Conservation (phyloP, 1,139 yeast genomes). For the Suhomyces panamericanus region DNA sequence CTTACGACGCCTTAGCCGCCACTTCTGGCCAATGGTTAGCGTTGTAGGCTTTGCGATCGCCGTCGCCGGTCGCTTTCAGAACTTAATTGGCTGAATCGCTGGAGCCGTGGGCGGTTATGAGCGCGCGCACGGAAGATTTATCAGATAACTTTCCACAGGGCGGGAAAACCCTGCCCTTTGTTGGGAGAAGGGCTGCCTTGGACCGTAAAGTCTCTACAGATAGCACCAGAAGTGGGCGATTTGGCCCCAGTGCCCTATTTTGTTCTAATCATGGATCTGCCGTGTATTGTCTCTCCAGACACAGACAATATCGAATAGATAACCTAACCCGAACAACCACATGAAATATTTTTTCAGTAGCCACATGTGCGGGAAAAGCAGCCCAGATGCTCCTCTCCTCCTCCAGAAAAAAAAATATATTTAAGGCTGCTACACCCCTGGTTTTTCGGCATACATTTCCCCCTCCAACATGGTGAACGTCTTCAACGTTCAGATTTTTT, state of each 20-base stretch:
- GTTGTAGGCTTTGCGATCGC: neutral
- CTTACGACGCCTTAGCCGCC: too few species aligned
- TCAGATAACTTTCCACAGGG: neutral
- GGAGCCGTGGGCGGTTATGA: neutral
- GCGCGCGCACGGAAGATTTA: neutral
- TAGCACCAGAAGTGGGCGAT: neutral
- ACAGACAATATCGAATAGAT: neutral
- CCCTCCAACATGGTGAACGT: constrained; percentile 34
- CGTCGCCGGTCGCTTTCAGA: neutral
- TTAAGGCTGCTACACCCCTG: neutral
- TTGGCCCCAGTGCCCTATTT: neutral
- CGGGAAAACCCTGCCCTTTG: neutral
- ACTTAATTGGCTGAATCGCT: neutral
- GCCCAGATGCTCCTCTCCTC: too few species aligned
- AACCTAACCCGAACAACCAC: neutral
- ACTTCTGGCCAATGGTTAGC: neutral
- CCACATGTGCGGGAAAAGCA: neutral
- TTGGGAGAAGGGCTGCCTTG: neutral
- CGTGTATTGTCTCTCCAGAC: neutral
- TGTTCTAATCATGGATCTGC: neutral
- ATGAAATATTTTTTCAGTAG: neutral
- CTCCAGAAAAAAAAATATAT: neutral
- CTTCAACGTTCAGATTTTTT: constrained; percentile 64
- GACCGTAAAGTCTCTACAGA: neutral
- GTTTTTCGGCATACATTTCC: neutral